Percentiles rank a stretch among this genome's conserved stretches.
Conservation (phyloP, 495 filamentous ascomycete genomes). For the Penicillium alfredii region DNA sequence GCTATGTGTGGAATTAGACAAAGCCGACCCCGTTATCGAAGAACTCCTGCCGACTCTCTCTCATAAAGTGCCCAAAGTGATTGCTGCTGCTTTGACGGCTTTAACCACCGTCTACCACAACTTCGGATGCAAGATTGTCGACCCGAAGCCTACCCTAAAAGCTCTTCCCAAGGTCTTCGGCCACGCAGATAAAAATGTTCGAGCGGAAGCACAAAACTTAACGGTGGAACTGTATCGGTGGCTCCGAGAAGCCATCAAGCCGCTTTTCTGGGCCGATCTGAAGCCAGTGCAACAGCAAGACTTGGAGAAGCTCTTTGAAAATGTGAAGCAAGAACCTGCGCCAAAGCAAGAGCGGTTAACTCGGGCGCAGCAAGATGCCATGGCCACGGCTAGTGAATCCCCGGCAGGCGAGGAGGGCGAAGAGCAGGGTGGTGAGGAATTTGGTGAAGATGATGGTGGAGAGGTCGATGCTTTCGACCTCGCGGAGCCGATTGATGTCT, state of each 20-base stretch:
- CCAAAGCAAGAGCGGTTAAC: slow-evolving; percentile 91
- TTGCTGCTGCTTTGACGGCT: slow-evolving; percentile 75
- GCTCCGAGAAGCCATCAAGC: slow-evolving; percentile 97
- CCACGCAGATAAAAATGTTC: slow-evolving; percentile 97
- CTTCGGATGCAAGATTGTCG: slow-evolving; percentile 92
- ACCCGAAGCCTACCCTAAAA: slow-evolving; percentile 94
- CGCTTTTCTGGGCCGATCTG: slow-evolving; percentile 91
- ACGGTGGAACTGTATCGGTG: slow-evolving; percentile 95
- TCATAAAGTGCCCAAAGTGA: slow-evolving; percentile 91
- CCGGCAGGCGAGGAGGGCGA: slow-evolving; percentile 48
- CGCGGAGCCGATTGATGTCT: slow-evolving; percentile 81
- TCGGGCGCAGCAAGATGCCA: slow-evolving; percentile 78
- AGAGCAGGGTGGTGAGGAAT: slow-evolving; percentile 52
- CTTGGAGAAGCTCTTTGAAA: slow-evolving; percentile 89
- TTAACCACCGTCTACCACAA: slow-evolving; percentile 81
- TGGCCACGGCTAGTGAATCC: slow-evolving; percentile 57
- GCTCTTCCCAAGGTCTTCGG: slow-evolving; percentile 84
- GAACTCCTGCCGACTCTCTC: slow-evolving; percentile 79
- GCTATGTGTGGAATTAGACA: slow-evolving; percentile 85
- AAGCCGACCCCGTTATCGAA: slow-evolving; percentile 78
- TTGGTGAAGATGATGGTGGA: slow-evolving; percentile 61
- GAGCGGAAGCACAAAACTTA: slow-evolving; percentile 86
- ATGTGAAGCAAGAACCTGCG: slow-evolving; percentile 76
- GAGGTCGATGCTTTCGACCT: slow-evolving; percentile 83
- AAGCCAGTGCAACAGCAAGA: slow-evolving; percentile 96